phyloP scores from a whole-genome alignment of 306 rosid genomes.

The Sindora glabra region DNA sequence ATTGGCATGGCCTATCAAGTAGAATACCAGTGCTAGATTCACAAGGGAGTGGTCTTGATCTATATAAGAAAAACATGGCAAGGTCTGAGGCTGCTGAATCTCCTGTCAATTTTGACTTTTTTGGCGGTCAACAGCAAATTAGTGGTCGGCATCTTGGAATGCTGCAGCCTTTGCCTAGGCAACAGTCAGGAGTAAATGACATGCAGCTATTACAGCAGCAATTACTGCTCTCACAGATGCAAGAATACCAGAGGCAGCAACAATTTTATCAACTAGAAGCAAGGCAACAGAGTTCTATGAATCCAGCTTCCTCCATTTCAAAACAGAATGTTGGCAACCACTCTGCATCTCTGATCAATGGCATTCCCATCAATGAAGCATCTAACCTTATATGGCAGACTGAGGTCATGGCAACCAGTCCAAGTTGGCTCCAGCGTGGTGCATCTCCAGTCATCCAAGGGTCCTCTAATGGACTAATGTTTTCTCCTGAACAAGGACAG shows the following conservation, averaged over 20 bases:
- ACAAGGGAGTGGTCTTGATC: constrained; percentile 64
- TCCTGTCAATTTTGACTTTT: constrained; percentile 83
- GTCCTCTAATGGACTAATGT: constrained; percentile 53
- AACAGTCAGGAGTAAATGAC: constrained; percentile 65
- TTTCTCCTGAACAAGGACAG: constrained; percentile 78
- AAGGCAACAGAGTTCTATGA: constrained; percentile 62
- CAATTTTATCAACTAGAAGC: constrained; percentile 76
- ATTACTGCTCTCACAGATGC: constrained; percentile 55
- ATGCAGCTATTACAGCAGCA: constrained; percentile 82
- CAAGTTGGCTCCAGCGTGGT: constrained; percentile 75
- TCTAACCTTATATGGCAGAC: constrained; percentile 67
- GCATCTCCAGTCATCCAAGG: constrained; percentile 75
- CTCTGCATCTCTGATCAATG: constrained; percentile 61
- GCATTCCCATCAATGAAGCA: constrained; percentile 76
- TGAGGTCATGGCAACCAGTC: constrained; percentile 49
- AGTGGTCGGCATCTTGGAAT: constrained; percentile 51
- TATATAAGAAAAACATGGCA: constrained; percentile 38
- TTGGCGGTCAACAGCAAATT: constrained; percentile 81
- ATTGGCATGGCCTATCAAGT: constrained; percentile 54
- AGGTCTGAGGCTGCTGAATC: constrained; percentile 71
- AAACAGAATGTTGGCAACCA: constrained; percentile 62
- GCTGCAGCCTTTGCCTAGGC: constrained; percentile 76
- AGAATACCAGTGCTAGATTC: constrained; percentile 59
- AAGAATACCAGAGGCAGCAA: constrained; percentile 84
- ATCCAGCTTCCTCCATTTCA: constrained; percentile 53